These are phyloP conservation scores for Mallotus japonicus DNA, from an alignment of 441 rosid genomes.

Conservation along the genomic window DNA sequence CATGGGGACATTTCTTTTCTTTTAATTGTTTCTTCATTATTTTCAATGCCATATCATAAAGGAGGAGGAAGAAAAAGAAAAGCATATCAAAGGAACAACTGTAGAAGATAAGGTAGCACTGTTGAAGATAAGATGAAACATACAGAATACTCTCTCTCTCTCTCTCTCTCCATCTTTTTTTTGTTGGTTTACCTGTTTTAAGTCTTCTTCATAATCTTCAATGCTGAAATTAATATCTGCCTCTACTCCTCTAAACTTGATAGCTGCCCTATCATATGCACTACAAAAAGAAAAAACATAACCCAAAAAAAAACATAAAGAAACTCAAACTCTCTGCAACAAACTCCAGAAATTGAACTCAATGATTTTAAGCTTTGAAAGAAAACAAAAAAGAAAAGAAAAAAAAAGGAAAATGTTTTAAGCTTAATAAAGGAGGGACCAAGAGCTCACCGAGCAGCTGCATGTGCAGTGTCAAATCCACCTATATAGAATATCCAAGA, in stretches of 20 bases:
- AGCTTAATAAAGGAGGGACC: neutral
- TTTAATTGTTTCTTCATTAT: neutral
- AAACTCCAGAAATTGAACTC: neutral
- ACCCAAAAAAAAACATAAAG: neutral
- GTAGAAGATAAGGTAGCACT: conserved; percentile 35
- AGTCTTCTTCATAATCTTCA: conserved; percentile 86
- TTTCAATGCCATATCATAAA: conserved; percentile 15
- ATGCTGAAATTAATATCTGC: conserved; percentile 90
- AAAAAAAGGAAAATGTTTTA: neutral
- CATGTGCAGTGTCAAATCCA: conserved; percentile 99
- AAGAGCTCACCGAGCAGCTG: conserved; percentile 83
- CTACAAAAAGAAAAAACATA: conserved; percentile 32
- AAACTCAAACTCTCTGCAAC: neutral
- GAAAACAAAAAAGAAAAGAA: neutral
- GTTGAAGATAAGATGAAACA: conserved; percentile 30
- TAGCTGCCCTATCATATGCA: conserved; percentile 98
- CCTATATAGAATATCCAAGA: conserved; percentile 42
- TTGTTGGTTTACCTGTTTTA: conserved; percentile 71
- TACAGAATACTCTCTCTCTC: neutral
- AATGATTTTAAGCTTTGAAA: neutral
- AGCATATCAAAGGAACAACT: conserved; percentile 19
- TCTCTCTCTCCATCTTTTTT: neutral
- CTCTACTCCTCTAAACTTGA: conserved; percentile 89
- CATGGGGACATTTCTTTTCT: neutral
- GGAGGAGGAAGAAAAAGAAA: neutral